Conservation (phyloP, 78 protist genomes). For the Tieghemostelium lacteum region DNA sequence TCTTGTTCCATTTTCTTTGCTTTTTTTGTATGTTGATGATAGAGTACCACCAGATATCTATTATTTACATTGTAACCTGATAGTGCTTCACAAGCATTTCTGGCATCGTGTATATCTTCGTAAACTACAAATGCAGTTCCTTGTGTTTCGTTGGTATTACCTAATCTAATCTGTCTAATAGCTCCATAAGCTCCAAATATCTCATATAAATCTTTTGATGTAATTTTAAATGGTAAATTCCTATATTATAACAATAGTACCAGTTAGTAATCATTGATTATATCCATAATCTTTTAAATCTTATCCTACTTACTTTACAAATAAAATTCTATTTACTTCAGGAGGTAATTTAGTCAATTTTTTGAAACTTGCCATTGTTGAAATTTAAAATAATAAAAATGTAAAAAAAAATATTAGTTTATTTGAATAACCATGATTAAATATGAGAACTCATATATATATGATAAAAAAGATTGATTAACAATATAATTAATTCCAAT, state of each 20-base stretch:
- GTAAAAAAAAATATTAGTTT: neutral
- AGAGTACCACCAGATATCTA: conserved; percentile 92
- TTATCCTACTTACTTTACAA: conserved; percentile 77
- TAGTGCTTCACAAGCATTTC: conserved; percentile 96
- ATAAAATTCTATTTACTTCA: conserved; percentile 96
- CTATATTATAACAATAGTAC: conserved; percentile 1
- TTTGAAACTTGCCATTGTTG: neutral
- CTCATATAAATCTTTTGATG: conserved; percentile 95
- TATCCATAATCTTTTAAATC: neutral
- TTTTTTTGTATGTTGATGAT: conserved; percentile 85
- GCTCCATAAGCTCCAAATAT: conserved; percentile 97
- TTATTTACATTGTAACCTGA: conserved; percentile 95
- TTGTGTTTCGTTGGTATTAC: conserved; percentile 90
- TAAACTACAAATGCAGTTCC: conserved; percentile 98
- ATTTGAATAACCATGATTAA: too few relatives aligned
- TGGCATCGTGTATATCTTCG: conserved; percentile 98
- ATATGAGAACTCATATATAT: too few relatives aligned
- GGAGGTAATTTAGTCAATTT: conserved; percentile 89
- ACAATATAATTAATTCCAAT: too few relatives aligned
- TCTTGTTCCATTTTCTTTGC: conserved; percentile 79
- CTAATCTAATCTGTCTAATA: conserved; percentile 96
- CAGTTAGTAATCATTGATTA: neutral
- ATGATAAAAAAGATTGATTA: too few relatives aligned
- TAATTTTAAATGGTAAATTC: conserved; percentile 95
- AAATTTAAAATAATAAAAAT: neutral